Base-by-base conservation (phyloP, 345 rosid species). In the Punica granatum region DNA sequence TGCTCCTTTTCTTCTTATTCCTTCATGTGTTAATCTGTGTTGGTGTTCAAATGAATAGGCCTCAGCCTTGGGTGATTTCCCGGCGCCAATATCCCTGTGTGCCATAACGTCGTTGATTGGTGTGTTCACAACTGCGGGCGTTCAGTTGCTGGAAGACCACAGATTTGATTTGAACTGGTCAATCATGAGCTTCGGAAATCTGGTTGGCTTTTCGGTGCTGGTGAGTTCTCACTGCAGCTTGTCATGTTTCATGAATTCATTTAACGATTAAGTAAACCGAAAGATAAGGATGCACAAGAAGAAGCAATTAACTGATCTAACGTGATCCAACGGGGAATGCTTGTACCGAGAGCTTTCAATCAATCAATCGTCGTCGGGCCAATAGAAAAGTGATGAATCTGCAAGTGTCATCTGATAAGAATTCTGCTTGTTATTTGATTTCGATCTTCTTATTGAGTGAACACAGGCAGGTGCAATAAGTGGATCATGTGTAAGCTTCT, bases 81-180 rank as follows among this genome's bases (percentile, higher is more conserved):
- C 99, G 0, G 99, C 98, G 12, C 99, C 99, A 0, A 82, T 90
- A 48, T 95, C 99, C 3, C 70, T 95, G 66, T 86, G 90, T 73
- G 92, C 90, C 8, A 77, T 86, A 72, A 95, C 99, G 63, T 85
- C 98, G 28, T 77, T 92, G 34, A 77, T 95, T 1, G 98, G 99
- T 51, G 92, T 83, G 48, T 31, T 92, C 73, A 79, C 75, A 63
- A 90, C 98, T 58, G 74, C 80, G 21, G 28, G 72, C 15, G 76
- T 86, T 39, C 79, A 88, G 37, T 39, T 88, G 64, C 21, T 88
- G 25, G 79, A 85, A 76, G 78, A 74, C 67, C 79, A 75, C 51
- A 70, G 54, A 16, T 12, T 79, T 25, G 75, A 72, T 26, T 65
- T 78, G 11, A 77, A 77, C 35, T 76, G 75, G 76, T 79, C 93